Evolutionary conservation across 139 green algal species (phyloP), one percentile per base, ranked within the genome.

Genomic region (Penium margaritaceum): DNA sequence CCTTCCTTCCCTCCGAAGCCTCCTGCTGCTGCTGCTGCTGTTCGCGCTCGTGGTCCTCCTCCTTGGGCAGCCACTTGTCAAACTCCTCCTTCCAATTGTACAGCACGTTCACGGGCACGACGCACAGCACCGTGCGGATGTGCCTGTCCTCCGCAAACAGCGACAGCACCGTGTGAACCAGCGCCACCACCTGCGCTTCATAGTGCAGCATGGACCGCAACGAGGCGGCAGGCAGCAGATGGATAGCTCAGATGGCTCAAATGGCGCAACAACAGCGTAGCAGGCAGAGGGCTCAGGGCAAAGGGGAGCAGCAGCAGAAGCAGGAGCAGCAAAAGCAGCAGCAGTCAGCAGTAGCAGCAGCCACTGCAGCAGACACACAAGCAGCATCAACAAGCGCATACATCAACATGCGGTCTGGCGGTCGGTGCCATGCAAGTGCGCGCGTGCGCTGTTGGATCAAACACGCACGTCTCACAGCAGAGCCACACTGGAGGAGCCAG

Each of bases 221-320:
- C 30, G 47, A 46, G 19, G 36, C 51, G 76, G 19, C 63, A 79
- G 38, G 21, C n/a, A 44, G 17, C 76, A 19, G 47, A 79, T 69
- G 46, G n/a, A n/a, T 27, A 67, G 72, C 76, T 79, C 29, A 76
- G 37, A 63, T 63, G 76, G 63, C 76, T 79, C 33, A 79, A 79
- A 9, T 63, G 60, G 35, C 64, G 63, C 9, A 65, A 5, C 71
- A 74, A 32, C 37, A 77, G 15, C 67, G 5, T 14, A 71, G 43
- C 5, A n/a, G 34, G 43, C 5, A 55, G 24, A 27, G 12, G 39
- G 7, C 6, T 38, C 21, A 17, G 29, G 30, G 29, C 27, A 65
- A 65, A n/a, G 7, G 57, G 6, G 57, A 6, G 57, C 7, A 5
- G 27, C 4, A 24, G 29, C 9, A 12, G 9, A 51, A 12, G 41